Evolutionary conservation across 257 asterid genomes (phyloP).

Genomic region (Ocimum tenuiflorum): DNA sequence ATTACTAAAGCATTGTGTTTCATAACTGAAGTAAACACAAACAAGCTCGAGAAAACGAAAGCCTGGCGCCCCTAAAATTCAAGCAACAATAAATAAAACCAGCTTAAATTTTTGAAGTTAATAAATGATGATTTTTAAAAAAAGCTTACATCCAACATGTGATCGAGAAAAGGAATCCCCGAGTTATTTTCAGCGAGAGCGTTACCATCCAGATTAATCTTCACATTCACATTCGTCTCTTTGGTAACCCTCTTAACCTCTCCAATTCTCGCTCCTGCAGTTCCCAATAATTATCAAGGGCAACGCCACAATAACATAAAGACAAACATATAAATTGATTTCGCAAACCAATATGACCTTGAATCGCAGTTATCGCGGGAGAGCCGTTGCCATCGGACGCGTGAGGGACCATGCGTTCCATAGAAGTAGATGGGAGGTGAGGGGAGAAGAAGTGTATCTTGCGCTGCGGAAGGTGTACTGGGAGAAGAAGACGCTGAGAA

Average conservation of each 20-base stretch:
- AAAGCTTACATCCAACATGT: slow-evolving; percentile 83
- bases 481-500: slow-evolving; percentile 29
- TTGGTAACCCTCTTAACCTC: slow-evolving; percentile 90
- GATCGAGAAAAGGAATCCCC: slow-evolving; percentile 92
- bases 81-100: not conserved
- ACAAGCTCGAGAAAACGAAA: not conserved
- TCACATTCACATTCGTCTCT: slow-evolving; percentile 82
- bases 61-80: not conserved
- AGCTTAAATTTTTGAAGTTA: not conserved
- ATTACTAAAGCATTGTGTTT: not conserved
- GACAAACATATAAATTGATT: not conserved
- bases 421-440: slow-evolving; percentile 17
- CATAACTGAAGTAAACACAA: too few relatives aligned
- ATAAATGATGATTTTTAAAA: not conserved
- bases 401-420: slow-evolving; percentile 32
- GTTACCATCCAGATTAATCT: slow-evolving; percentile 77
- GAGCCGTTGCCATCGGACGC: slow-evolving; percentile 49
- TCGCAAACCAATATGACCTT: slow-evolving; percentile 29
- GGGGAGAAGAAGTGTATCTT: slow-evolving; percentile 22
- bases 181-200: slow-evolving; percentile 72
- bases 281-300: not conserved
- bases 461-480: slow-evolving; percentile 30
- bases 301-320: not conserved
- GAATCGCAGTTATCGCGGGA: slow-evolving; percentile 24
- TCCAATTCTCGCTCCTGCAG: slow-evolving; percentile 54